Evolutionary conservation across 2,329 filamentous ascomycete genomes (phyloP).

Genomic region (Clonostachys solani): DNA sequence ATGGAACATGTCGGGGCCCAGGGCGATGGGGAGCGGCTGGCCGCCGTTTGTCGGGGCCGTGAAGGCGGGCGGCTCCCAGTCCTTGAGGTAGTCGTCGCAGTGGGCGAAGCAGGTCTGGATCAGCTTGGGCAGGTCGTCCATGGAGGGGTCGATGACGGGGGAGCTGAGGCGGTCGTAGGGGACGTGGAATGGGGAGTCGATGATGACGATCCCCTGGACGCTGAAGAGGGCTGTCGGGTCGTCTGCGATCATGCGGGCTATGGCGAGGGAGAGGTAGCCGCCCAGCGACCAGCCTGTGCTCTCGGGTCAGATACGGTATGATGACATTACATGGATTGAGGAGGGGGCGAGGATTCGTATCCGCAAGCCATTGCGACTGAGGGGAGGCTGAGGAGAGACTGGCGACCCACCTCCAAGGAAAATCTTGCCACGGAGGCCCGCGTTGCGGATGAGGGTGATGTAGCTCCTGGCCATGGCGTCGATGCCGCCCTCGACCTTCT

Average conservation of each 20-base stretch:
- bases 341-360: not conserved
- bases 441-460: slow-evolving; percentile 11
- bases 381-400: not conserved
- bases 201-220: slow-evolving; percentile 17
- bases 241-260: slow-evolving; percentile 15
- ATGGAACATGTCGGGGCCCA: not conserved
- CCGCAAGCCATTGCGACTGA: not conserved
- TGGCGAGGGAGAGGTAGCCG: slow-evolving; percentile 15
- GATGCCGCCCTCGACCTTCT: slow-evolving; percentile 16
- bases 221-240: slow-evolving; percentile 11
- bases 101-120: slow-evolving; percentile 20
- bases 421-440: slow-evolving; percentile 15
- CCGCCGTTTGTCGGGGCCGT: slow-evolving; percentile 10
- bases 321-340: too few species aligned
- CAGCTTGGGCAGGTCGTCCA: slow-evolving; percentile 13
- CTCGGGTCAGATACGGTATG: too few species aligned
- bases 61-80: slow-evolving; percentile 19
- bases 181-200: slow-evolving; percentile 19
- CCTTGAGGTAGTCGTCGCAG: slow-evolving; percentile 19
- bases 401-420: slow-evolving; percentile 14
- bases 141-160: slow-evolving; percentile 7
- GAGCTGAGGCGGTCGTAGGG: slow-evolving; percentile 8
- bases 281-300: slow-evolving; percentile 21
- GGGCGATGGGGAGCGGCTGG: slow-evolving; percentile 6
- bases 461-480: slow-evolving; percentile 20